Evolutionary conservation across 176 grass and related monocot genomes (phyloP).

Genomic region (Phoenix dactylifera): DNA sequence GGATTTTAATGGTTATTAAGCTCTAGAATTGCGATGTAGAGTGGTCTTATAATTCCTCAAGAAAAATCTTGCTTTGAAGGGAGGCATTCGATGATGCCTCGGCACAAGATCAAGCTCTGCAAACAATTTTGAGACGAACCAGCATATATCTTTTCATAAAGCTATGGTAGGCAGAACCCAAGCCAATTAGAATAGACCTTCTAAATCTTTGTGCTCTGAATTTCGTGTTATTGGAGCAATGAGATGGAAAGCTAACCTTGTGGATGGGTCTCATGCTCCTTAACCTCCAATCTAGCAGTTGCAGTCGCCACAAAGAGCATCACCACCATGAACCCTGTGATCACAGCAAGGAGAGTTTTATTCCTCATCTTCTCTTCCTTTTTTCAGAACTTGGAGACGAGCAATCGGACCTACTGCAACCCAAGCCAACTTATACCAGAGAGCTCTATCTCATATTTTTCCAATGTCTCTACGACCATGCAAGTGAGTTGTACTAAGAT

Average conservation of each 20-base stretch:
- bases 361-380: neutral
- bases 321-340: neutral
- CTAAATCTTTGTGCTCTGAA: neutral
- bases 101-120: no score
- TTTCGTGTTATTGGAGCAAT: neutral
- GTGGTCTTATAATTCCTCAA: no score
- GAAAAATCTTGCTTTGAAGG: no score
- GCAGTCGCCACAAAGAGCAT: neutral
- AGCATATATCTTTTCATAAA: no score
- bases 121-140: no score
- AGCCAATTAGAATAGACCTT: no score
- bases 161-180: no score
- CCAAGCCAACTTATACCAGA: neutral
- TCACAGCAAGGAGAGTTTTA: neutral
- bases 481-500: no score
- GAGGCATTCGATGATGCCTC: no score
- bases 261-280: constrained; percentile 4
- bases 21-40: no score
- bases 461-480: no score
- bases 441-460: neutral
- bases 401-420: neutral
- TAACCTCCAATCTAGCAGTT: neutral
- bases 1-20: no score
- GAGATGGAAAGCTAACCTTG: neutral
- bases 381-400: neutral